Evolutionary conservation across 2,329 filamentous ascomycete species (phyloP).

Genomic region (Colletotrichum sp.): DNA sequence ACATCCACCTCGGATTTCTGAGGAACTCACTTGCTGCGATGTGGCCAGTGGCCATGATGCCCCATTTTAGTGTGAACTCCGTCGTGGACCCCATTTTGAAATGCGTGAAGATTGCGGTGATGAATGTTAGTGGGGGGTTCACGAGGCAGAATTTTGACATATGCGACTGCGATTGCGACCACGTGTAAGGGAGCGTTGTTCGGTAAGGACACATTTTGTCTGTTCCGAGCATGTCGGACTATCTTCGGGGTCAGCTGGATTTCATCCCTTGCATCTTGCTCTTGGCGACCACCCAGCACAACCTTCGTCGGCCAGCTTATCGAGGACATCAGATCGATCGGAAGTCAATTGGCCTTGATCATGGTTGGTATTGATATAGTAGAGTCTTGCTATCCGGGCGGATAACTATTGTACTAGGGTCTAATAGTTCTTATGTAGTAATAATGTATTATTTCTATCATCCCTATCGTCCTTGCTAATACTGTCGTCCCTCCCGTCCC

Average conservation of each 20-base stretch:
- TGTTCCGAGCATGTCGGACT: fast-evolving
- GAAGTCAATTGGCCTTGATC: fast-evolving
- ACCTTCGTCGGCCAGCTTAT: not conserved
- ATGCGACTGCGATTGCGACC: not conserved
- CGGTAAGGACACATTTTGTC: not conserved
- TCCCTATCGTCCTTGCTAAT: too few species aligned
- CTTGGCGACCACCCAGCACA: not conserved
- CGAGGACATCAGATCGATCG: fast-evolving
- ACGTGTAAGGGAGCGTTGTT: not conserved
- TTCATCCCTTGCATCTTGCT: not conserved
- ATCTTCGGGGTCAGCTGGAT: not conserved
- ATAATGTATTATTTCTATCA: too few species aligned
- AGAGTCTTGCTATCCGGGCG: too few species aligned
- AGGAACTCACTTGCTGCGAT: not conserved
- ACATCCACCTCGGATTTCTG: fast-evolving
- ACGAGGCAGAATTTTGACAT: fast-evolving
- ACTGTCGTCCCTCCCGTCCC: too few species aligned
- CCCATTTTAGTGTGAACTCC: not conserved
- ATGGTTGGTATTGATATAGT: not conserved
- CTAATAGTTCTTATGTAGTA: too few species aligned
- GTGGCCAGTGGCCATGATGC: not conserved
- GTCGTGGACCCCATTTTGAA: not conserved
- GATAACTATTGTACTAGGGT: too few species aligned
- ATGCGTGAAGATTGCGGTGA: fast-evolving
- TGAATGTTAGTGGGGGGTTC: not conserved